These are phyloP conservation scores for Silene vulgaris DNA, from an alignment of 179 eudicot species.

Conservation along the genomic window DNA sequence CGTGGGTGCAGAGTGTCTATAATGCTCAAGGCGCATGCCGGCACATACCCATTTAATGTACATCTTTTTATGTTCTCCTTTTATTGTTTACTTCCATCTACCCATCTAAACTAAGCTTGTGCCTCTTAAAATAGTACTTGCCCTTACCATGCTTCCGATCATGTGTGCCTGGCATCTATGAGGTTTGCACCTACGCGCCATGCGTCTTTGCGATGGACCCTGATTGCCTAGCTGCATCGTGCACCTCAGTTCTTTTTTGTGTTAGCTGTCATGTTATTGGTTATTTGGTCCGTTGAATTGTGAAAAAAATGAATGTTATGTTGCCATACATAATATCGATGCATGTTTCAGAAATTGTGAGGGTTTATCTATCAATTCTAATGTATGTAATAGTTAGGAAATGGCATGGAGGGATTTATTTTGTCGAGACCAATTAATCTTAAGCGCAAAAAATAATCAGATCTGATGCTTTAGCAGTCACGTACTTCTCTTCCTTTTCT, in stretches of 20 bases:
- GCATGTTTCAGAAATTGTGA: slow-evolving; percentile 8
- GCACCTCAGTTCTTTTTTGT: neutral
- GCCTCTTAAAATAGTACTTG: neutral
- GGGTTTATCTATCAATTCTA: neutral
- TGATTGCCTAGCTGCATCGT: neutral
- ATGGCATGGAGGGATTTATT: neutral
- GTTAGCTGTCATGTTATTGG: neutral
- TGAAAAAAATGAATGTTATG: neutral
- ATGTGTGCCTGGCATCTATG: neutral
- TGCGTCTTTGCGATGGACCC: neutral
- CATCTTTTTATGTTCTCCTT: neutral
- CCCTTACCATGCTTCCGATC: neutral
- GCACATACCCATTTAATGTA: neutral
- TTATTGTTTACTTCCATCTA: neutral
- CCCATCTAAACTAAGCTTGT: neutral
- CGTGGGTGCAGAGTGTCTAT: neutral
- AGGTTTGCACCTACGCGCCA: neutral
- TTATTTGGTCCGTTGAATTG: neutral
- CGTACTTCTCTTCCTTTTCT: neutral
- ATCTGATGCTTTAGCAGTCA: neutral
- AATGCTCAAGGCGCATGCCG: neutral
- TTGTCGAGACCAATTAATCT: slow-evolving; percentile 1
- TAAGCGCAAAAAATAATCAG: neutral
- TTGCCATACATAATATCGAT: slow-evolving; percentile 4
- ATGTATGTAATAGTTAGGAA: neutral